These are phyloP conservation scores for Eimeria sp. DNA, from an alignment of 169 alveolate genomes.

Conservation along the genomic window DNA sequence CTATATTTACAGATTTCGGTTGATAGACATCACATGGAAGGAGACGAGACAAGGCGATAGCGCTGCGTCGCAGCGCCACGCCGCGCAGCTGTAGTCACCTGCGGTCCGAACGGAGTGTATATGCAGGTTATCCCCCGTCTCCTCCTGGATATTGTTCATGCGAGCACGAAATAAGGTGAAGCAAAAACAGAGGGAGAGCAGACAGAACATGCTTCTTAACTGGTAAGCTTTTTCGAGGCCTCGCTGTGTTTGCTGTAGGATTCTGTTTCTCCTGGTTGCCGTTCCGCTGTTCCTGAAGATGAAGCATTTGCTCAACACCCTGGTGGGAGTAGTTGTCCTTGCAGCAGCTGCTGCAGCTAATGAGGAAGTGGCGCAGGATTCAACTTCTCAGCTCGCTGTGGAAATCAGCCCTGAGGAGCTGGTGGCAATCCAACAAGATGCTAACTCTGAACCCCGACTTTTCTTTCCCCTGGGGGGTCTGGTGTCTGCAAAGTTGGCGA, in stretches of 20 bases:
- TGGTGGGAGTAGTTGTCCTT: neutral
- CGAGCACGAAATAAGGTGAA: neutral
- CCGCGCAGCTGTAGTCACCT: neutral
- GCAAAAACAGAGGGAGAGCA: neutral
- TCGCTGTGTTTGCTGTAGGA: neutral
- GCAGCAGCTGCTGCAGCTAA: constrained; percentile 19
- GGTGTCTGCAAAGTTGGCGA: constrained; percentile 39
- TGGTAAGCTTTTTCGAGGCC: neutral
- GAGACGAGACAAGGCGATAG: too few species aligned
- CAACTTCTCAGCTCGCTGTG: constrained; percentile 11
- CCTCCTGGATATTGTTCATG: neutral
- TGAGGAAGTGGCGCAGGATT: neutral
- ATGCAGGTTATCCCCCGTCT: neutral
- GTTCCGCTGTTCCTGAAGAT: neutral
- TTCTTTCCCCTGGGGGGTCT: constrained; percentile 46
- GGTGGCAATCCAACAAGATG: constrained; percentile 26
- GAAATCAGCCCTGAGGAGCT: neutral
- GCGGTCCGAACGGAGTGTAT: neutral
- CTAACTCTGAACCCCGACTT: constrained; percentile 22
- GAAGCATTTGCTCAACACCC: neutral
- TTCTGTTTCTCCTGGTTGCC: neutral
- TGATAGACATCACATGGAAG: too few species aligned
- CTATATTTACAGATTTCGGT: too few species aligned
- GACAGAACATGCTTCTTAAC: neutral
- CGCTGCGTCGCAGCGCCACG: too few species aligned